These are phyloP conservation scores for Fusarium musae DNA, from an alignment of 2,329 filamentous ascomycete species.

Conservation along the genomic window DNA sequence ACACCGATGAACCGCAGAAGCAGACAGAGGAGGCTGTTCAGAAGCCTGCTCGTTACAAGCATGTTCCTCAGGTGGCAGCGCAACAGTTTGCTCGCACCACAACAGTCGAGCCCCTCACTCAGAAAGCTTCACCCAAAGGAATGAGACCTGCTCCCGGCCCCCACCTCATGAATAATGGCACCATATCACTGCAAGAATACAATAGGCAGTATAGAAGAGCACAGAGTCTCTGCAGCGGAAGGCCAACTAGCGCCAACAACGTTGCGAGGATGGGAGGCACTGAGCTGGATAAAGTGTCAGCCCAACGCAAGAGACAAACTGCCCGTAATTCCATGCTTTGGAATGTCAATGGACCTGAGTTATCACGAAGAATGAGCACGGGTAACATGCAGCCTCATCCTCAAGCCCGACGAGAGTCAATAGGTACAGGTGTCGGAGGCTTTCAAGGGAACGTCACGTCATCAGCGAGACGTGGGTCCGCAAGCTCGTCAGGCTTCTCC, in stretches of 20 bases:
- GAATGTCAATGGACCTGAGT: conserved; percentile 13
- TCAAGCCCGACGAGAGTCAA: conserved; percentile 26
- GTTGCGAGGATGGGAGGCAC: conserved; percentile 52
- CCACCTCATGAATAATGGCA: conserved; percentile 36
- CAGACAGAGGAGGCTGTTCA: conserved; percentile 25
- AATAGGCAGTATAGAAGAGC: conserved; percentile 51
- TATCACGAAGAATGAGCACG: conserved; percentile 52
- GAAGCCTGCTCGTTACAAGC: conserved; percentile 52
- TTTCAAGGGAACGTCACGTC: conserved; percentile 4
- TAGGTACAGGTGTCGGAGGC: conserved; percentile 9
- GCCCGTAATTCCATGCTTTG: conserved; percentile 49
- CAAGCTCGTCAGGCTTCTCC: conserved; percentile 35
- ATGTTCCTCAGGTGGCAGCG: conserved; percentile 66
- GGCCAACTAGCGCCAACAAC: conserved; percentile 51
- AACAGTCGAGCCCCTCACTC: conserved; percentile 52
- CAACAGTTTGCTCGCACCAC: conserved; percentile 66
- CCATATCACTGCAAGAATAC: conserved; percentile 50
- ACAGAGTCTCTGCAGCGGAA: conserved; percentile 48
- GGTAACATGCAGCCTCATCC: conserved; percentile 45
- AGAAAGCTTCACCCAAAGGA: conserved; percentile 55
- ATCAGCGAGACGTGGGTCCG: conserved; percentile 23
- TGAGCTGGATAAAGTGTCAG: conserved; percentile 45
- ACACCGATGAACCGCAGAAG: conserved; percentile 32
- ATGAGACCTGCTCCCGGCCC: conserved; percentile 48
- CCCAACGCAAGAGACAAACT: conserved; percentile 12